Conservation (phyloP, 1,139 yeast genomes). For the Yamadazyma kanchanaburiensis region DNA sequence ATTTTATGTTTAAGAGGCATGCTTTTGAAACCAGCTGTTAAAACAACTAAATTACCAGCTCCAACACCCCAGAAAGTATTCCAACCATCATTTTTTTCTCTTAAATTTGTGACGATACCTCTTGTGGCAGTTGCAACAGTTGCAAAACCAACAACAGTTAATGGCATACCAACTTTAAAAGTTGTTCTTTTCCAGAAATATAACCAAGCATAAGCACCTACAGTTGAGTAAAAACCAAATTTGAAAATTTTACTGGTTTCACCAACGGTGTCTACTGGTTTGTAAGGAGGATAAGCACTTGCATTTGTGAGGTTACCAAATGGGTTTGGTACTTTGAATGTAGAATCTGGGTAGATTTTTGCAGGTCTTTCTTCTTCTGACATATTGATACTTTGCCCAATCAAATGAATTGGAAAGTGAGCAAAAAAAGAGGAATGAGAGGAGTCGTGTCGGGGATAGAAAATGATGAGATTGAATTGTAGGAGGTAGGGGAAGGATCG, state of each 20-base stretch:
- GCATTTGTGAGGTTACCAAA: slow-evolving; percentile 39
- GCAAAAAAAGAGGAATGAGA: too few species aligned
- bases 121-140: slow-evolving; percentile 43
- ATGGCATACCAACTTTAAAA: slow-evolving; percentile 40
- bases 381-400: too few species aligned
- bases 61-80: slow-evolving; percentile 46
- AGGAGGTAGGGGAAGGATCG: too few species aligned
- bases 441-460: too few species aligned
- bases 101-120: slow-evolving; percentile 40
- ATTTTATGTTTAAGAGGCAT: slow-evolving; percentile 45
- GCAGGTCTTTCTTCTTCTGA: slow-evolving; percentile 6
- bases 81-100: slow-evolving; percentile 51
- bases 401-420: too few species aligned
- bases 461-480: too few species aligned
- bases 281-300: slow-evolving; percentile 43
- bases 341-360: slow-evolving; percentile 30
- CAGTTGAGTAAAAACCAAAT: slow-evolving; percentile 42
- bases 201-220: slow-evolving; percentile 49
- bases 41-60: slow-evolving; percentile 39
- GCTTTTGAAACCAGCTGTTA: slow-evolving; percentile 38
- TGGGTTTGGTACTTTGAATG: slow-evolving; percentile 42
- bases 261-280: slow-evolving; percentile 43
- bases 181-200: slow-evolving; percentile 48
- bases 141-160: slow-evolving; percentile 39
- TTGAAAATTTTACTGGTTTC: slow-evolving; percentile 39